Base-by-base conservation (phyloP, 169 alveolate genomes). In the Eimeria brunetti region DNA sequence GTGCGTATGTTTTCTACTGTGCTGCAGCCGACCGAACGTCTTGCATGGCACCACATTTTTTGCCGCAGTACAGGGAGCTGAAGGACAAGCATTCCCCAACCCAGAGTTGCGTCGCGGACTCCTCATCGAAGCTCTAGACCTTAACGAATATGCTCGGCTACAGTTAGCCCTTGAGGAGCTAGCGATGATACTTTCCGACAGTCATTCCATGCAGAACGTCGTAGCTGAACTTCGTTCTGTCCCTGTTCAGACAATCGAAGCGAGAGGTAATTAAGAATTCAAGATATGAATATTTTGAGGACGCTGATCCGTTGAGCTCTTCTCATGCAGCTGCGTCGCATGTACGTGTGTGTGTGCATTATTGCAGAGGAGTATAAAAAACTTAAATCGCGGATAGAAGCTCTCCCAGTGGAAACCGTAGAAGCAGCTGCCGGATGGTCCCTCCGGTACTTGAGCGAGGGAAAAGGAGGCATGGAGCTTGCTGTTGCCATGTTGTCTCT, bases 21-120 rank as follows among this genome's bases (percentile, higher is more conserved):
- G 44, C 41, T 85, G 92, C 92, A 85, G 92, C 12, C 92, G 92
- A 16, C 92, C 92, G n/a, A 56, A 85, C 60, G 92, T 85, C n/a
- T 38, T 85, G 53, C 92, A 85, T 33, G 92, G 80, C 58, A 20
- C 81, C 12, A 60, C 92, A 60, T 85, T 85, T 51, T 60, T 85
- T 6, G 92, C 92, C n/a, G 92, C 92, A 60, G 64, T 85, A 0
- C 81, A 56, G 20, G 92, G 92, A 11, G 92, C 92, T 9, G 92
- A 85, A 41, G 92, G 81, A 46, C 80, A 49, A 33, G 92, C 60
- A 0, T 85, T 85, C 71, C 92, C 92, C 11, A 38, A 85, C 80
- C 92, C 92, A 8, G 60, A 36, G 30, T 24, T 85, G 30, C 58
- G 51, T 20, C 80, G 64, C 38, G 80, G 64, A 27, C 51, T 60